Base-by-base conservation (phyloP, 192 early-diverging fungal genomes). In the Gamsiella multidivaricata region DNA sequence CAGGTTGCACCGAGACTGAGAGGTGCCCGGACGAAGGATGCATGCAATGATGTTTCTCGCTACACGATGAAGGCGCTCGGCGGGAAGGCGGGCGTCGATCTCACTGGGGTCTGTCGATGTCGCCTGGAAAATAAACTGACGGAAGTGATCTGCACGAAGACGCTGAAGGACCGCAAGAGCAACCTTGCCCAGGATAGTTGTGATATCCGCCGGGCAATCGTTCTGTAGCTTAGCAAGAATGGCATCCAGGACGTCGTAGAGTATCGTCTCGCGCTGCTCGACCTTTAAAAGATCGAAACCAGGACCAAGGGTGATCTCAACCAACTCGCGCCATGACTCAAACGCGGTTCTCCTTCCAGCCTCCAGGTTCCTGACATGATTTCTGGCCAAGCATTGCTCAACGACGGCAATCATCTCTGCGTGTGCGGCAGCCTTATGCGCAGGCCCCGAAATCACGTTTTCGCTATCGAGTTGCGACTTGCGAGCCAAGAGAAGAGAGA, bases 261-360 rank as follows among this genome's bases (percentile, higher is more conserved):
- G 61, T 22, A 85, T 86, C 11, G 70, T 56, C 64, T 92, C 90
- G 5, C 91, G 84, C 42, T 81, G 26, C 55, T 94, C 85, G 26
- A 87, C 69, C 46, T 88, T 82, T 54, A 94, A 61, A 18, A 90
- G 62, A 54, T 87, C 84, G 82, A 92, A 92, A 60, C 86, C 85
- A 18, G 87, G 82, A 32, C 83, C 83, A 49, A 97, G 32, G 1
- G 89, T 86, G 15, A 94, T 84, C 51, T 95, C 89, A 6, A 94
- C 84, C 22, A 97, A 78, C 54, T 94, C 88, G 61, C 88, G 85
- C 97, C 97, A 99, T 1, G 92, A 89, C 41, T 89, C 83, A 55
- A 94, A 82, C 22, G 88, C 88, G 47, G 91, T 90, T 39, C 83
- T 76, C 18, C 90, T 85, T 12, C 94, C 90, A 63, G 86, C 81